Evolutionary conservation across 2,329 filamentous ascomycete species (phyloP).

Genomic region (Gaeumannomyces sp.): DNA sequence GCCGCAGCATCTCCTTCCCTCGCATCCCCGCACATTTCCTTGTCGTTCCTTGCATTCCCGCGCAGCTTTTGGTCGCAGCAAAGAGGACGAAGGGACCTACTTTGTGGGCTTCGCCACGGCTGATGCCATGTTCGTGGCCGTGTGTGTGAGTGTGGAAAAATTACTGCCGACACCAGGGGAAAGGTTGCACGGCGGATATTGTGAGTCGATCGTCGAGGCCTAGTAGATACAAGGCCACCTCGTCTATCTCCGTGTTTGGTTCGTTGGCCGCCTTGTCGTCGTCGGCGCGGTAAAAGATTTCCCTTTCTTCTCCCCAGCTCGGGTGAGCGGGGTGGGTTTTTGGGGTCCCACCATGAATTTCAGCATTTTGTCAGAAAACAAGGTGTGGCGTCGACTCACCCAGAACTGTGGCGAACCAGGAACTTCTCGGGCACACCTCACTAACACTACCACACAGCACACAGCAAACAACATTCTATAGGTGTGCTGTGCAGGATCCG

Average conservation of each 20-base stretch:
- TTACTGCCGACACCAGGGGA: neutral
- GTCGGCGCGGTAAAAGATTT: neutral
- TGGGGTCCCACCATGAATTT: conserved; percentile 9
- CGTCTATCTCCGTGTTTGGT: neutral
- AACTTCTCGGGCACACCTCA: neutral
- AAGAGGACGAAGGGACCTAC: neutral
- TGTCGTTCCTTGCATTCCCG: no score
- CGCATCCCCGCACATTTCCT: neutral
- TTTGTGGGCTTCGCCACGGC: neutral
- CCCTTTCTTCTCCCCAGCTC: neutral
- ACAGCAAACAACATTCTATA: no score
- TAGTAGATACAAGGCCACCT: neutral
- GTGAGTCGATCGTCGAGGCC: neutral
- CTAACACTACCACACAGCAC: neutral
- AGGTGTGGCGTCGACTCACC: conserved; percentile 4
- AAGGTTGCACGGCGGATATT: neutral
- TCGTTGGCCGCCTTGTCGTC: neutral
- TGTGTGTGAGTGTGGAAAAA: no score
- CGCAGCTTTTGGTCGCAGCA: no score
- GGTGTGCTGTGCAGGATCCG: no score
- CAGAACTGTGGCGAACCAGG: neutral
- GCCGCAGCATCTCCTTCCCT: neutral
- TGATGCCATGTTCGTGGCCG: neutral
- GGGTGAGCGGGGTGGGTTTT: conserved; percentile 7
- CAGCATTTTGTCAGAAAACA: conserved; percentile 2